Evolutionary conservation across 1,284 basidiomycete genomes (phyloP).

Genomic region (Jaminaea rosea): DNA sequence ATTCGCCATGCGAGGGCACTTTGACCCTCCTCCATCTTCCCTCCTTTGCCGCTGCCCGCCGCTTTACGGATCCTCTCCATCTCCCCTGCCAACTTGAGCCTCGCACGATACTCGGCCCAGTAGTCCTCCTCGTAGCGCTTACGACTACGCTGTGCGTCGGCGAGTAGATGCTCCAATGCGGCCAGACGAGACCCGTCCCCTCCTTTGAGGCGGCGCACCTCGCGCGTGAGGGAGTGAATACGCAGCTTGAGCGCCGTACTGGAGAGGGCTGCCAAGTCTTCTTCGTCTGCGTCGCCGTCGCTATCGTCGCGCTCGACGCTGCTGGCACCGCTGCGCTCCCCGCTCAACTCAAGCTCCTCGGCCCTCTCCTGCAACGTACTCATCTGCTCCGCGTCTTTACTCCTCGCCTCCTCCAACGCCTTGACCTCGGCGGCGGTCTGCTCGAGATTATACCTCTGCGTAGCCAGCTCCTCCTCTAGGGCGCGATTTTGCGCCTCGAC

Average conservation of each 20-base stretch:
- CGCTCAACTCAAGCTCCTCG: slow-evolving; percentile 66
- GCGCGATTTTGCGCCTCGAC: slow-evolving; percentile 54
- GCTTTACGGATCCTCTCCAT: slow-evolving; percentile 77
- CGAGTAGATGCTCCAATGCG: slow-evolving; percentile 78
- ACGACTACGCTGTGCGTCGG: slow-evolving; percentile 83
- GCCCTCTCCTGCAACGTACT: slow-evolving; percentile 86
- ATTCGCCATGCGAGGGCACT: slow-evolving; percentile 61
- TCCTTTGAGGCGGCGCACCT: slow-evolving; percentile 64
- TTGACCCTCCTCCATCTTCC: too few species aligned
- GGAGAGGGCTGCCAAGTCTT: slow-evolving; percentile 71
- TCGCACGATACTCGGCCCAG: slow-evolving; percentile 70
- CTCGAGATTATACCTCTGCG: slow-evolving; percentile 29
- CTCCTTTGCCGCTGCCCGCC: background rate
- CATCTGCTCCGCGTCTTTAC: slow-evolving; percentile 72
- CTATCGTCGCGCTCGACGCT: slow-evolving; percentile 8
- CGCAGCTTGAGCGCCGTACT: slow-evolving; percentile 76
- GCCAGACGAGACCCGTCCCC: slow-evolving; percentile 66
- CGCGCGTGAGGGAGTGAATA: slow-evolving; percentile 70
- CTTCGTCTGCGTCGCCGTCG: slow-evolving; percentile 63
- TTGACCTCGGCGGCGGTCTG: slow-evolving; percentile 24
- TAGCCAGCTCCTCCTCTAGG: slow-evolving; percentile 56
- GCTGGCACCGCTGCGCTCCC: slow-evolving; percentile 34
- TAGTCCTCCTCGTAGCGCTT: slow-evolving; percentile 81
- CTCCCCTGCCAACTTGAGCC: slow-evolving; percentile 68
- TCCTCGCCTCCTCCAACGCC: slow-evolving; percentile 58